Conservation (phyloP, 2,329 filamentous ascomycete genomes). For the Emergomyces pasteurianus region DNA sequence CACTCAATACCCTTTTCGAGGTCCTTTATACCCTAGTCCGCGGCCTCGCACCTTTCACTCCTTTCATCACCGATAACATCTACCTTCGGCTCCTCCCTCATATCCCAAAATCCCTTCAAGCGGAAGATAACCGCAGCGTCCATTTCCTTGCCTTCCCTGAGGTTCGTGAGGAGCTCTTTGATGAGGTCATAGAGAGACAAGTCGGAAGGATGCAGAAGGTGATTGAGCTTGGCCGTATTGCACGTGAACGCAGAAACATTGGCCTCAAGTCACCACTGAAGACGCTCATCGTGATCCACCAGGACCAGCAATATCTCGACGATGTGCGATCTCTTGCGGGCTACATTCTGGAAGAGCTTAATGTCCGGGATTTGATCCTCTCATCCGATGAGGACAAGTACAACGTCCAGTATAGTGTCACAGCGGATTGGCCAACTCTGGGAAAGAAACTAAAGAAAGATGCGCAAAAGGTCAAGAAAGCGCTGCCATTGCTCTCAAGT, state of each 20-base stretch:
- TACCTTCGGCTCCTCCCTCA: conserved; percentile 72
- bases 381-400: conserved; percentile 82
- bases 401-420: conserved; percentile 81
- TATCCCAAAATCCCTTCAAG: conserved; percentile 60
- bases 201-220: conserved; percentile 90
- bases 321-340: conserved; percentile 73
- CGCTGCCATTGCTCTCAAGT: conserved; percentile 64
- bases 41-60: conserved; percentile 85
- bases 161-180: conserved; percentile 77
- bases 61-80: conserved; percentile 91
- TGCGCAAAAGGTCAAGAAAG: conserved; percentile 81
- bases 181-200: conserved; percentile 71
- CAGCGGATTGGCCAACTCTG: conserved; percentile 83
- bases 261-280: conserved; percentile 86
- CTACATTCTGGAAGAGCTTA: conserved; percentile 89
- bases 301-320: conserved; percentile 68
- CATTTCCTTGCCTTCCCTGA: conserved; percentile 89
- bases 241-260: conserved; percentile 71
- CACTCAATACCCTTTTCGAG: conserved; percentile 87
- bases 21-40: conserved; percentile 81
- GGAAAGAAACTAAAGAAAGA: conserved; percentile 98
- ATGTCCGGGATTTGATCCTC: conserved; percentile 72
- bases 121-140: conserved; percentile 68
- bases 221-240: conserved; percentile 79
- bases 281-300: conserved; percentile 78